These are phyloP conservation scores for Talaromyces stipitatus DNA, from an alignment of 495 filamentous ascomycete species.

Conservation along the genomic window DNA sequence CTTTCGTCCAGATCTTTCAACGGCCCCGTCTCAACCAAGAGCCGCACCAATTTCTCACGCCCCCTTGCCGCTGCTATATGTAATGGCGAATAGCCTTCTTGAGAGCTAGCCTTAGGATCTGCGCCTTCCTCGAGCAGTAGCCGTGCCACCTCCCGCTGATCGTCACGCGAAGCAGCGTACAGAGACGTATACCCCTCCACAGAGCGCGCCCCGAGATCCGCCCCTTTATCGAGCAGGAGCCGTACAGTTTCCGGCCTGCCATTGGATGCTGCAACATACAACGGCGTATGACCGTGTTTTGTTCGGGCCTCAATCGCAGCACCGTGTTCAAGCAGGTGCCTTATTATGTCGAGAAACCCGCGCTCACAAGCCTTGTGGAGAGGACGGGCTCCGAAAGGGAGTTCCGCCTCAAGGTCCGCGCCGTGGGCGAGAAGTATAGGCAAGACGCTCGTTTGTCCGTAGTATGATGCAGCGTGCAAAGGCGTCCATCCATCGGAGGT, in stretches of 20 bases:
- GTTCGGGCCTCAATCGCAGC: conserved; percentile 22
- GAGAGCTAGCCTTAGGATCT: conserved; percentile 26
- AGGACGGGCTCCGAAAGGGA: background rate
- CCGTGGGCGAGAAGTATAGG: conserved; percentile 16
- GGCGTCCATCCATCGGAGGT: conserved; percentile 4
- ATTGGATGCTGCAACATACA: background rate
- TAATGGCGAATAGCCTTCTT: conserved; percentile 24
- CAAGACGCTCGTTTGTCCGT: background rate
- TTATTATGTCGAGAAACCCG: conserved; percentile 27
- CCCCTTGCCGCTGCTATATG: conserved; percentile 28
- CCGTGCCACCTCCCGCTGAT: conserved; percentile 23
- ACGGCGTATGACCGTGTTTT: background rate
- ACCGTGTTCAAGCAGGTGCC: conserved; percentile 30
- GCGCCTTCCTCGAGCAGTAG: conserved; percentile 32
- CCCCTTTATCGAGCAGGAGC: conserved; percentile 18
- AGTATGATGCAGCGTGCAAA: background rate
- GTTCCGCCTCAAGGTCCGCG: conserved; percentile 8
- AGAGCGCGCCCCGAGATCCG: conserved; percentile 16
- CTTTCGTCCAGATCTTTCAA: conserved; percentile 32
- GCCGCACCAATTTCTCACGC: conserved; percentile 21
- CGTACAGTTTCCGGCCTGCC: background rate
- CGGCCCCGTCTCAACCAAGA: conserved; percentile 31
- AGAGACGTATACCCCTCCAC: conserved; percentile 23
- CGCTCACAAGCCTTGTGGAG: conserved; percentile 31
- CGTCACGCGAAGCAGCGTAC: conserved; percentile 25